Conservation (phyloP, 768 basidiomycete species). For the Flagelloscypha sp. region DNA sequence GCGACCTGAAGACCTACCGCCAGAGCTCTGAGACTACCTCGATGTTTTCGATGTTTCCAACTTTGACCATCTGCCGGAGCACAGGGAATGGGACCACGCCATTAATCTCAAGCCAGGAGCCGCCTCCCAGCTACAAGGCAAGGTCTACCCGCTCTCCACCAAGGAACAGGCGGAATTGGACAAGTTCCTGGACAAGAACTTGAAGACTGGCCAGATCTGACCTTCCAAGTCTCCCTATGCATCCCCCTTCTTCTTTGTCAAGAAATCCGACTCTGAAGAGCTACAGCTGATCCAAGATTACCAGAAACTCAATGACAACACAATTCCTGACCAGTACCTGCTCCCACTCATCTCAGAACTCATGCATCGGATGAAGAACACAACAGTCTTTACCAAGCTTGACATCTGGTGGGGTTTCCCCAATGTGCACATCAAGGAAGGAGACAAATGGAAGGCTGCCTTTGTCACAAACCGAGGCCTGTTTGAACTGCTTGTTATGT, state of each 20-base stretch:
- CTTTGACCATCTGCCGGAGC: conserved; percentile 20
- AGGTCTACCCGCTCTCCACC: conserved; percentile 14
- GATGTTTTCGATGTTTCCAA: too few species aligned
- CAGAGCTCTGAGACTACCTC: too few species aligned
- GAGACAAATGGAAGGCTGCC: conserved; percentile 34
- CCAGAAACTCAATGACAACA: conserved; percentile 22
- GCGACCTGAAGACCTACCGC: too few species aligned
- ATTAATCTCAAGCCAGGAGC: conserved; percentile 25
- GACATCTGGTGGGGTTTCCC: conserved; percentile 34
- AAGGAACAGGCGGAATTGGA: conserved; percentile 11
- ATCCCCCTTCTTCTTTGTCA: conserved; percentile 4
- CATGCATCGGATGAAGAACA: conserved; percentile 17
- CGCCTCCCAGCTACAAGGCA: conserved; percentile 16
- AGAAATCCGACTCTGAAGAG: conserved; percentile 2
- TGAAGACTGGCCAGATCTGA: conserved; percentile 2
- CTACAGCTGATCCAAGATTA: conserved; percentile 24
- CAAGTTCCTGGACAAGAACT: neutral
- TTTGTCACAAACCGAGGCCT: conserved; percentile 28
- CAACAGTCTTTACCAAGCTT: conserved; percentile 25
- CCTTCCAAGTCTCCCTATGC: conserved; percentile 3
- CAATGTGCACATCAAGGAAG: conserved; percentile 32
- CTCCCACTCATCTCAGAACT: conserved; percentile 27
- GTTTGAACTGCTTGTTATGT: conserved; percentile 34
- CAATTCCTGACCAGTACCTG: conserved; percentile 24
- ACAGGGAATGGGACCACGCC: conserved; percentile 23